Conservation (phyloP, 202 grass and related monocot genomes). For the Carex sylvatica region DNA sequence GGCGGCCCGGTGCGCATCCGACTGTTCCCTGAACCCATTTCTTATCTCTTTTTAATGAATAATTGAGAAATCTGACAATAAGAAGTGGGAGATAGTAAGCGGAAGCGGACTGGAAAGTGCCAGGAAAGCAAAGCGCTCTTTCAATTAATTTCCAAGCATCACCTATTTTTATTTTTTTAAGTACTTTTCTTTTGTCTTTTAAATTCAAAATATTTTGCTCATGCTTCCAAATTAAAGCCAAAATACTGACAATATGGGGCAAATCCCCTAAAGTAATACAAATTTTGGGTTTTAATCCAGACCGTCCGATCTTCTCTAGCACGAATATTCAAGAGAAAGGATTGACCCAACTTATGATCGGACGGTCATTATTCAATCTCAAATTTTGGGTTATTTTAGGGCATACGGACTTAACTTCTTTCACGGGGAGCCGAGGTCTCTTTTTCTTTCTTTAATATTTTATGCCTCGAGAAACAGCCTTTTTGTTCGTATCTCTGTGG, state of each 20-base stretch:
- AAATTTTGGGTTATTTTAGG: too few species aligned
- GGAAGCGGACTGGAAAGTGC: conserved; percentile 29
- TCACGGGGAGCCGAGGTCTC: too few species aligned
- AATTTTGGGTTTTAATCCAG: too few species aligned
- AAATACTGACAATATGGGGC: background rate
- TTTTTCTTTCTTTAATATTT: background rate
- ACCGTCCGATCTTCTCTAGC: too few species aligned
- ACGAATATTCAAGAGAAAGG: too few species aligned
- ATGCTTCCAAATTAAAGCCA: too few species aligned
- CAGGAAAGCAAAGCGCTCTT: conserved; percentile 17
- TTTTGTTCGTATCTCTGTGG: background rate
- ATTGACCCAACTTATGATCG: too few species aligned
- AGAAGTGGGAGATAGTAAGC: background rate
- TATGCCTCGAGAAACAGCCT: background rate
- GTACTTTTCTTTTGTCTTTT: too few species aligned
- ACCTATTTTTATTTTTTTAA: background rate
- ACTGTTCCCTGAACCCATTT: conserved; percentile 86
- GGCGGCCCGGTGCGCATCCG: conserved; percentile 24
- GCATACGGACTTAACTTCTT: too few species aligned
- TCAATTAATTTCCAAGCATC: conserved; percentile 23
- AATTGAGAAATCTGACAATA: background rate
- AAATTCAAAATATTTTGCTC: background rate
- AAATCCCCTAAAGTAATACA: too few species aligned
- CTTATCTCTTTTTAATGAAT: background rate
- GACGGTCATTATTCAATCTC: too few species aligned